Evolutionary conservation across 306 rosid species (phyloP).

Genomic region (Lathyrus aphaca): DNA sequence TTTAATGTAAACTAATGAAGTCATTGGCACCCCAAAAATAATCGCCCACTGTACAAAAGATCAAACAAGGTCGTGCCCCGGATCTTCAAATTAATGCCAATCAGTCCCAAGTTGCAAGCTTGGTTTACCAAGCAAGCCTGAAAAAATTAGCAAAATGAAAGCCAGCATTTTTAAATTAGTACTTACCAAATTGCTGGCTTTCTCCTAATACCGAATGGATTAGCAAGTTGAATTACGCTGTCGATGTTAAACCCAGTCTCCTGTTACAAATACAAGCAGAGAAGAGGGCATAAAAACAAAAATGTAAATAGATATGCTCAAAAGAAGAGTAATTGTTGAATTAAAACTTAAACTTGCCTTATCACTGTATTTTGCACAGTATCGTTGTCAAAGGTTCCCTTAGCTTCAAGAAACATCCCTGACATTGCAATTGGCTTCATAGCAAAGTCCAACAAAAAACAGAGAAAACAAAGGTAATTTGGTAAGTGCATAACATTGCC

Average conservation of each 20-base stretch:
- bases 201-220: constrained; percentile 25
- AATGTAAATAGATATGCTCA: constrained; percentile 36
- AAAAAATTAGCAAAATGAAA: constrained; percentile 59
- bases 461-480: constrained; percentile 34
- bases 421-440: constrained; percentile 60
- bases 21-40: constrained; percentile 21
- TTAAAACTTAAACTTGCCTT: constrained; percentile 60
- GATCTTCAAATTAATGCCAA: constrained; percentile 31
- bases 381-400: constrained; percentile 44
- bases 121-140: constrained; percentile 51
- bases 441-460: constrained; percentile 29
- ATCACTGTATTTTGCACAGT: constrained; percentile 48
- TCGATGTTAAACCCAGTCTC: constrained; percentile 62
- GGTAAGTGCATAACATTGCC: constrained; percentile 41
- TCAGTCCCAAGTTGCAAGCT: constrained; percentile 35
- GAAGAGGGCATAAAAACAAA: constrained; percentile 54
- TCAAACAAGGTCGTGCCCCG: neutral
- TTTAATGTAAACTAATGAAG: constrained; percentile 19
- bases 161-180: constrained; percentile 70
- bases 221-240: constrained; percentile 36
- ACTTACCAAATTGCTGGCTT: constrained; percentile 87
- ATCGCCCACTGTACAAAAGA: constrained; percentile 38
- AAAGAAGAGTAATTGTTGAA: neutral
- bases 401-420: constrained; percentile 54
- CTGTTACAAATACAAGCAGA: constrained; percentile 37